Evolutionary conservation across 2,329 filamentous ascomycete genomes (phyloP).

Genomic region (Didymella pinodella): DNA sequence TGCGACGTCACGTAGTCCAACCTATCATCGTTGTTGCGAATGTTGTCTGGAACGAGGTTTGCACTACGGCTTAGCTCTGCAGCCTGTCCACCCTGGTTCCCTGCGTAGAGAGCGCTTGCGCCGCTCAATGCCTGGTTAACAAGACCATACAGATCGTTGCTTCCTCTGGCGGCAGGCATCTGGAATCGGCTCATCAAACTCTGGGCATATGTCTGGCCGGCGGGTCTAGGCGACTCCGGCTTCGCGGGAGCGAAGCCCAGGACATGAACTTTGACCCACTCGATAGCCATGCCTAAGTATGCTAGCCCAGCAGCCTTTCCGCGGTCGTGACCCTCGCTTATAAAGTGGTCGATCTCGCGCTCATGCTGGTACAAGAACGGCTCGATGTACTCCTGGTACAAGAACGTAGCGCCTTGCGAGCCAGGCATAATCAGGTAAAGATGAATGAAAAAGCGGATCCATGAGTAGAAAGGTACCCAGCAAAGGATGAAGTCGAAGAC

Average conservation of each 20-base stretch:
- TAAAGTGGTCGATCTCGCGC: conserved; percentile 86
- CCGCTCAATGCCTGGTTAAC: conserved; percentile 77
- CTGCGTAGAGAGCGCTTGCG: conserved; percentile 59
- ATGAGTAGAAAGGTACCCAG: conserved; percentile 95
- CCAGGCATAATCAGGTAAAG: conserved; percentile 97
- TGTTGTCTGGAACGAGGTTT: conserved; percentile 73
- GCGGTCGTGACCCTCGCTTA: conserved; percentile 79
- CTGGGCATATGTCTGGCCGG: conserved; percentile 73
- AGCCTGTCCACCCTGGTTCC: conserved; percentile 53
- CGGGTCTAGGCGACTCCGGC: conserved; percentile 55
- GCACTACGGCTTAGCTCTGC: conserved; percentile 65
- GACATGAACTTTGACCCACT: conserved; percentile 73
- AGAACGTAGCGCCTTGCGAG: conserved; percentile 86
- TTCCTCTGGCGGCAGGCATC: conserved; percentile 73
- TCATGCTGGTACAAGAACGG: conserved; percentile 91
- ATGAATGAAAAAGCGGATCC: conserved; percentile 84
- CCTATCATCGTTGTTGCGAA: conserved; percentile 71
- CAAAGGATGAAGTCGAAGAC: conserved; percentile 86
- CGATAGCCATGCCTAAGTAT: conserved; percentile 56
- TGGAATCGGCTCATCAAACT: conserved; percentile 85
- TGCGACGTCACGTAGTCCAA: conserved; percentile 79
- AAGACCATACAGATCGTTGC: conserved; percentile 77
- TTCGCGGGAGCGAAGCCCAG: conserved; percentile 73
- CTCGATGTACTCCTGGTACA: conserved; percentile 86
- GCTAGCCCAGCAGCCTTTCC: conserved; percentile 78